Percentiles rank a stretch among this genome's conserved stretches.
Conservation (phyloP, 805 yeast species). For the Trichomonascus vanleenenianus region DNA sequence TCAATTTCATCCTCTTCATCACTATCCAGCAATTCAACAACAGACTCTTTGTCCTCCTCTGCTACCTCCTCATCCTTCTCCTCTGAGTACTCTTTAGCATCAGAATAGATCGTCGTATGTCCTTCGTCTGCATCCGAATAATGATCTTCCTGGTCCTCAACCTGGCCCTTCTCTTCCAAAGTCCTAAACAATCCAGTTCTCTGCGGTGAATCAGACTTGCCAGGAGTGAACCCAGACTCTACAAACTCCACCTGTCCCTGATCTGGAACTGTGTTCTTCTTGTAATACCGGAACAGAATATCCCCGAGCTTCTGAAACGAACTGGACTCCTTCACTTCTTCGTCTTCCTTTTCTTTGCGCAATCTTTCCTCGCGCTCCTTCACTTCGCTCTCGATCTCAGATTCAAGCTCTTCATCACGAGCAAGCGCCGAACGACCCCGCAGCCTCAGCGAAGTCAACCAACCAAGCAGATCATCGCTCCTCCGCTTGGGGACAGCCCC, state of each 20-base stretch:
- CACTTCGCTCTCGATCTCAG: constrained; percentile 7
- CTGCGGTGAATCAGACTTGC: not conserved
- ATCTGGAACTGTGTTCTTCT: not conserved
- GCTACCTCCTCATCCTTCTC: not conserved
- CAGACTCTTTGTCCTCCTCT: constrained; percentile 2
- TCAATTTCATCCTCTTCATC: constrained; percentile 8
- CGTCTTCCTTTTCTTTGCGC: not conserved
- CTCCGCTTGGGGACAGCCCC: not conserved
- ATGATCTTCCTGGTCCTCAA: not conserved
- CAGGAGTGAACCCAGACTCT: not conserved
- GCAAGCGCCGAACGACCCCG: constrained; percentile 4
- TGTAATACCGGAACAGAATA: constrained; percentile 5
- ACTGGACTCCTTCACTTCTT: constrained; percentile 1
- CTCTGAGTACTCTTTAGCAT: constrained; percentile 2
- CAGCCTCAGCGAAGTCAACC: constrained; percentile 9
- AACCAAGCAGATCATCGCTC: constrained; percentile 9
- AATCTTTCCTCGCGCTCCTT: constrained; percentile 3
- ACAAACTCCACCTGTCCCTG: not conserved
- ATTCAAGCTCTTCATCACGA: constrained; percentile 2
- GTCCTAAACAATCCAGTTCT: not conserved
- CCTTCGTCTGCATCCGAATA: not conserved
- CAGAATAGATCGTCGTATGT: not conserved
- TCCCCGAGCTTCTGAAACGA: constrained; percentile 8
- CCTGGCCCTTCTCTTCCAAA: not conserved
- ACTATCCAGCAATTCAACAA: not conserved